Evolutionary conservation across 139 green algal genomes (phyloP), one percentile per base, ranked within the genome.

Genomic region (Chlorella sp.): DNA sequence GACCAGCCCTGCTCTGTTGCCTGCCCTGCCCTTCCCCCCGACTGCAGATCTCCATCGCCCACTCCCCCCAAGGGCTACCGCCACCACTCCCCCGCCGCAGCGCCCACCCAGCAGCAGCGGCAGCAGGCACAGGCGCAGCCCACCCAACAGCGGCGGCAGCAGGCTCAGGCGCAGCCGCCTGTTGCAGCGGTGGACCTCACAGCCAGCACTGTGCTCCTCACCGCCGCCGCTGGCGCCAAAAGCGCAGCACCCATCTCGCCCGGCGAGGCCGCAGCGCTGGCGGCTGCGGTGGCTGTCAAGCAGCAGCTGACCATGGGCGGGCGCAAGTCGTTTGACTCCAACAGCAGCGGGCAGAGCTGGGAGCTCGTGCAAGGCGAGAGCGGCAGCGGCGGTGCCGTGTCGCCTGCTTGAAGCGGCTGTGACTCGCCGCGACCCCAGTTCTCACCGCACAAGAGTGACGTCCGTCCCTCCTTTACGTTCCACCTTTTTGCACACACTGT

Each of bases 281-380:
- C 64, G 64, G 64, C 64, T 26, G 64, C 64, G 11, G 64, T 14
- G 64, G 21, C 21, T 14, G 57, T 53, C 82, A 83, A n/a, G 42
- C 76, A 80, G 86, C 48, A 37, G 57, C 85, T 28, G 48, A 48
- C 26, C 22, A 39, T 37, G 60, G 30, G n/a, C n/a, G 77, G 77
- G 57, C 57, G 86, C 76, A 80, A 80, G 77, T 90, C 86, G 1
- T 68, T 9, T n/a, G 86, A 90, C 37, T 80, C 53, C 76, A 85
- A 85, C 36, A 66, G 53, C 36, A 90, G 86, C 77, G 86, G 76
- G 34, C 73, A 78, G 53, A 79, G 76, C 77, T 90, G 86, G 86
- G 73, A 90, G 76, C 28, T 90, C 11, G 86, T 90, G 77, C 57
- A 61, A 1, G 68, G 68, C 15, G 84, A 88, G 39, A 39, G n/a